These are phyloP conservation scores for Nemania sp. DNA, from an alignment of 2,329 filamentous ascomycete genomes.

Conservation along the genomic window DNA sequence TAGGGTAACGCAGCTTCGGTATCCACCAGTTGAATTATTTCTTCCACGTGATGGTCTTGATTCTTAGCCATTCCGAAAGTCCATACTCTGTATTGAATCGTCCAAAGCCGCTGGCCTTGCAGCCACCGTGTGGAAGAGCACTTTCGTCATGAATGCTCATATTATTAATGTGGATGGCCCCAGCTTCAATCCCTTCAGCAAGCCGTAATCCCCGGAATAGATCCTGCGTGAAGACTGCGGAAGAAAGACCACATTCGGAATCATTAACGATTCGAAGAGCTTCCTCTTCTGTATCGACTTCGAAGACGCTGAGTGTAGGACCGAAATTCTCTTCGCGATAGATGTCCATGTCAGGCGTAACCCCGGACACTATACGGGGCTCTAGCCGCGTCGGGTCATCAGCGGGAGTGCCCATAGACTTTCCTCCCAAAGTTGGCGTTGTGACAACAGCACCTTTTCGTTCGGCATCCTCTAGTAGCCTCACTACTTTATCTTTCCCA, in stretches of 20 bases:
- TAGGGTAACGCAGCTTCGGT: no score
- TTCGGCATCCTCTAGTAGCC: constrained; percentile 56
- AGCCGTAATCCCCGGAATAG: constrained; percentile 64
- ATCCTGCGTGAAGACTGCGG: constrained; percentile 73
- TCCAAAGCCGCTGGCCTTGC: constrained; percentile 56
- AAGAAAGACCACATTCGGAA: constrained; percentile 74
- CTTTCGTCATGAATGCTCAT: constrained; percentile 57
- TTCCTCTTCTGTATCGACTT: constrained; percentile 70
- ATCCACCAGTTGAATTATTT: constrained; percentile 37
- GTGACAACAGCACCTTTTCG: constrained; percentile 58
- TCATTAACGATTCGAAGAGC: constrained; percentile 74
- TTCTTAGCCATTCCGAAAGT: constrained; percentile 47
- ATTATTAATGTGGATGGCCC: constrained; percentile 59
- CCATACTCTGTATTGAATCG: constrained; percentile 51
- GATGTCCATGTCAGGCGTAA: constrained; percentile 73
- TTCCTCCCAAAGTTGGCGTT: constrained; percentile 39
- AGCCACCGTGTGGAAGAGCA: constrained; percentile 56
- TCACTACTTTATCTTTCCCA: constrained; percentile 71
- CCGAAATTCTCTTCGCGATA: constrained; percentile 75
- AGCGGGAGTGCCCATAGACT: no score
- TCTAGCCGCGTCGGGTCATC: constrained; percentile 56
- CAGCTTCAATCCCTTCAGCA: constrained; percentile 66
- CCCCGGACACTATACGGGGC: constrained; percentile 69
- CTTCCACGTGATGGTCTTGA: constrained; percentile 50
- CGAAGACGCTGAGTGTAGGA: constrained; percentile 69